Base-by-base conservation (phyloP, 2,329 filamentous ascomycete species). In the Hypomyces rosellus region DNA sequence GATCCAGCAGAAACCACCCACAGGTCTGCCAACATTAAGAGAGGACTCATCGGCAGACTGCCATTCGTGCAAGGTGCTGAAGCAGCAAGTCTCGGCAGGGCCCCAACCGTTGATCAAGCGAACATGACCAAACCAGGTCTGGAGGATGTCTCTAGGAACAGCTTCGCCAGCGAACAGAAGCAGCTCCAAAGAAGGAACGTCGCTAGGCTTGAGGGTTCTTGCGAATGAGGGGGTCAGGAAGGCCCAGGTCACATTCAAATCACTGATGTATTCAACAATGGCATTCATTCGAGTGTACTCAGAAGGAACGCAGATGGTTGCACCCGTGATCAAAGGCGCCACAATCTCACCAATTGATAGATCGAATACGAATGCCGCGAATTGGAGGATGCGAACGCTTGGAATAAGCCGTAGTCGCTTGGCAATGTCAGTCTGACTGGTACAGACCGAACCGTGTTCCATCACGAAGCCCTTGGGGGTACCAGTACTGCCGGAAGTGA, bases 311-410 rank as follows among this genome's bases (percentile, higher is more conserved):
- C 58, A 60, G 42, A n/a, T 34, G 18, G 38, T 40, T 2, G 41
- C 51, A 7, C 51, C 51, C 0, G 37, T 5, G 5, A 53, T 3
- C 12, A 56, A 47, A 1, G 49, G 36, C 2, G 49, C 36, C 2
- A 54, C 6, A 3, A 56, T 54, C 37, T 56, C 54, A 6, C 39
- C 20, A 14, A 56, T 16, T 3, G 47, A 50, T 3, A 48, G 46
- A 5, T 58, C 56, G 18, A 56, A 57, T 12, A 45, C 53, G 5
- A 46, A 54, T 1, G 55, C 51, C 4, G 55, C 46, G 48, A 58
- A 57, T 1, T 58, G 50, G 4, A 57, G 51, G 25, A 48, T 30
- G 12, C 30, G 30, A n/a, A 34, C n/a, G 2, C 46, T 34, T 3
- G 12, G 25, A 3, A 15, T 38, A 4, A 51, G 1, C 0, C 37